These are phyloP conservation scores for Plenodomus biglobosus DNA, from an alignment of 2,329 filamentous ascomycete genomes.

Conservation along the genomic window DNA sequence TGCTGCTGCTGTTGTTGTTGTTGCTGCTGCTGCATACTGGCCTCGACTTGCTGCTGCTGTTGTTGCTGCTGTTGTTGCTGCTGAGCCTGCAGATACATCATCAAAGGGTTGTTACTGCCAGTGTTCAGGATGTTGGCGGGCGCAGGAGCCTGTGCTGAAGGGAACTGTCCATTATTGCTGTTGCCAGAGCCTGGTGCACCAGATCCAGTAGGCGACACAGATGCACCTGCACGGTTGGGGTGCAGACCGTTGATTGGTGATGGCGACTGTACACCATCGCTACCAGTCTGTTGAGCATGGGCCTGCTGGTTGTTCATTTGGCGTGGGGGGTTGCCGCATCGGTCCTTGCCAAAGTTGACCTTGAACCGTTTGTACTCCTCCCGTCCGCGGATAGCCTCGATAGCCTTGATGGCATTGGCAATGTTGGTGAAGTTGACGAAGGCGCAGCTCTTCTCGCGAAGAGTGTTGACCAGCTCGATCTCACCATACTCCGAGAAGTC, in stretches of 20 bases:
- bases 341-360: slow-evolving; percentile 99
- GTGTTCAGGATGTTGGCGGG: slow-evolving; percentile 77
- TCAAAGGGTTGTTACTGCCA: slow-evolving; percentile 81
- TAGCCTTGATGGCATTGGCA: slow-evolving; percentile 98
- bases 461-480: slow-evolving; percentile 94
- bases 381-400: slow-evolving; percentile 89
- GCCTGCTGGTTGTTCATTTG: slow-evolving; percentile 68
- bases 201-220: slow-evolving; percentile 62
- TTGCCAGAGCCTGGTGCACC: slow-evolving; percentile 58
- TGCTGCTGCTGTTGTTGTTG: slow-evolving; percentile 26
- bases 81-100: slow-evolving; percentile 83
- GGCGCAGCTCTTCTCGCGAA: slow-evolving; percentile 97
- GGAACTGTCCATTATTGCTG: slow-evolving; percentile 59
- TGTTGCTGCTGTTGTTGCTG: slow-evolving; percentile 49
- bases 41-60: slow-evolving; percentile 49
- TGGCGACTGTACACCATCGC: slow-evolving; percentile 59
- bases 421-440: slow-evolving; percentile 99
- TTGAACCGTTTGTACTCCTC: slow-evolving; percentile 99
- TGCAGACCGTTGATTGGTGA: slow-evolving; percentile 61
- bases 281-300: slow-evolving; percentile 67
- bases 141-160: slow-evolving; percentile 63
- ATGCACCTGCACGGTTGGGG: slow-evolving; percentile 55
- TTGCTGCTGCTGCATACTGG: slow-evolving; percentile 38
- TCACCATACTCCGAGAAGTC: slow-evolving; percentile 98
- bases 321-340: slow-evolving; percentile 92